Evolutionary conservation across 2,329 filamentous ascomycete genomes (phyloP), one percentile per base, ranked within the genome.

Genomic region (Rasamsonia emersonii): DNA sequence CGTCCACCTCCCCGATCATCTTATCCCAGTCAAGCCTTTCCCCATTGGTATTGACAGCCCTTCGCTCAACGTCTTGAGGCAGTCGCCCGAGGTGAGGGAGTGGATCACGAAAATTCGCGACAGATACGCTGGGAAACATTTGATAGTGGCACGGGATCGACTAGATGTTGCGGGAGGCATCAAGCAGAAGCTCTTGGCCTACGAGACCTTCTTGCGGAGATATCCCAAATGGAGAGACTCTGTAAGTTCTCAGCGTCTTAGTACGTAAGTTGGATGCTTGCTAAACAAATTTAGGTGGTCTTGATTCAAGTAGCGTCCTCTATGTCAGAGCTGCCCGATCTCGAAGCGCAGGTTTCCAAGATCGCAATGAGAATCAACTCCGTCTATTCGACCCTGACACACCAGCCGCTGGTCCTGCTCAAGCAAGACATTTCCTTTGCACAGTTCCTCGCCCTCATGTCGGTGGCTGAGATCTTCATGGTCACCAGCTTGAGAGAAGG

Each of bases 281-380:
- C 24, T 32, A 42, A 27, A 37, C 18, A 18, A 5, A 14, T 15
- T 28, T 36, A 82, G 55, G 82, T 89, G 10, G 86, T 95, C 24
- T 68, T 96, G 35, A 86, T 96, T 36, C 89, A 95, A 61, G 86
- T 96, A 9, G 86, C 88, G 2, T 82, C 89, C 2, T 93, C 86
- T 1, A 82, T 82, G 2, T 84, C 82, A 24, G 86, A 94, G 51
- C 79, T 89, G 51, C 75, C 76, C 19, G 86, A 94, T 49, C 71
- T 94, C 4, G 82, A 91, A 47, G 80, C 82, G 0, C 84, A 84
- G 2, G 82, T 95, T 15, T 86, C 83, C 1, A 86, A 94, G 57
- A 93, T 96, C 51, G 86, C 93, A 41, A 93, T 85, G 27, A 77
- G 86, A 41, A 88, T 96, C 54, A 94, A 95, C 56, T 88, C 85